Base-by-base conservation (phyloP, 768 basidiomycete genomes). In the Cystoderma amianthinum region DNA sequence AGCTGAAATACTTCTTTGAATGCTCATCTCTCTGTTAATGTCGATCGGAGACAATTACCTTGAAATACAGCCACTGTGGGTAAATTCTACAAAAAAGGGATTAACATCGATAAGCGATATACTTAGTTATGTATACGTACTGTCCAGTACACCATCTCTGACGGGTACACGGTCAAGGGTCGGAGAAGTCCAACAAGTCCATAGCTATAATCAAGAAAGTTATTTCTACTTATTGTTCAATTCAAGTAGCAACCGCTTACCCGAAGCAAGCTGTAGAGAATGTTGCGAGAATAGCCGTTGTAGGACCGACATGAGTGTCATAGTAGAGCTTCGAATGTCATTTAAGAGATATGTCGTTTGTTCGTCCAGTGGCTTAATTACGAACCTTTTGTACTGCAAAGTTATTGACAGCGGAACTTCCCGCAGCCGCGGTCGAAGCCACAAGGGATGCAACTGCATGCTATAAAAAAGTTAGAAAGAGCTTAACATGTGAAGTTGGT, bases 191-290 rank as follows among this genome's bases (percentile, higher is more conserved):
- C 80, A 4, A 77, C 76, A 4, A 82, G 56, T 2, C 78, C 78
- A 47, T 79, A 80, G 11, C 78, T 78, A 19, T 34, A n/a, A n/a
- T n/a, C n/a, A n/a, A 24, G 16, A 28, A 35, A 37, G 22, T 24
- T 3, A 19, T 16, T 9, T 15, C 36, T 6, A 2, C 4, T 7
- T 15, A 37, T 7, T 2, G 3, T 28, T 20, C 12, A 16, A 28
- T 35, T 34, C 13, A 19, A 28, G 2, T 4, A 2, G 37, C 25
- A 2, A 18, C 1, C 9, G 45, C 66, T 41, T 47, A 80, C 70
- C 76, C 78, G 55, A 82, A 80, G 52, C 75, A 76, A 3, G 74
- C 75, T 0, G 78, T 78, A 2, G 78, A 80, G 56, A 80, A 80
- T 0, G 77, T 80, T 0, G 76, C 74, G 5, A 83, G 67, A 22